Evolutionary conservation across 2,329 filamentous ascomycete genomes (phyloP).

Genomic region (Fusarium circinatum): DNA sequence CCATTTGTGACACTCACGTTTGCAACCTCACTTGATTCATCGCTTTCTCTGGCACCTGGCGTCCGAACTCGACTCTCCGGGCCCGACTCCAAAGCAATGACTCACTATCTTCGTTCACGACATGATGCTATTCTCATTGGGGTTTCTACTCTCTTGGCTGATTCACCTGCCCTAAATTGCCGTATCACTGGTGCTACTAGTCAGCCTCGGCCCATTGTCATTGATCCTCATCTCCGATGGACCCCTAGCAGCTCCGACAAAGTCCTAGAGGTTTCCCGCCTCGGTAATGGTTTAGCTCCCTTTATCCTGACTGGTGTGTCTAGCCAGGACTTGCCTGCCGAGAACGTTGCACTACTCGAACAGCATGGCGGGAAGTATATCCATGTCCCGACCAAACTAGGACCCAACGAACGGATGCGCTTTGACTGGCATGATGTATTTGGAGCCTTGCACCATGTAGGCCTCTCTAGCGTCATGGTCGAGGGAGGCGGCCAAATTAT

Average conservation of each 20-base stretch:
- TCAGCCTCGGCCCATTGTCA: constrained; percentile 83
- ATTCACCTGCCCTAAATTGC: constrained; percentile 88
- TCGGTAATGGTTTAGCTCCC: constrained; percentile 76
- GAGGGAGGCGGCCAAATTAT: constrained; percentile 88
- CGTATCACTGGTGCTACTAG: constrained; percentile 70
- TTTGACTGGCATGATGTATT: constrained; percentile 75
- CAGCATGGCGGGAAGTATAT: constrained; percentile 65
- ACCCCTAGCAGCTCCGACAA: constrained; percentile 67
- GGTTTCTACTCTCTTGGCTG: constrained; percentile 83
- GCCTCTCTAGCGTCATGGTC: constrained; percentile 85
- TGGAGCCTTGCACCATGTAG: constrained; percentile 63
- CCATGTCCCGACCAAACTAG: constrained; percentile 49
- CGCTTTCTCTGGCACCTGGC: constrained; percentile 79
- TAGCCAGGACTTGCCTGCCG: constrained; percentile 55
- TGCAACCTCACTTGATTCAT: constrained; percentile 88
- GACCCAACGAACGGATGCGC: constrained; percentile 53
- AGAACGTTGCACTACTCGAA: constrained; percentile 56
- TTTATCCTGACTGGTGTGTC: constrained; percentile 71
- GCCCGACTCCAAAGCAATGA: constrained; percentile 87
- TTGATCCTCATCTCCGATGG: constrained; percentile 86
- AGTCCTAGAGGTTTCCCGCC: constrained; percentile 71
- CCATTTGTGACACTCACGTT: constrained; percentile 84
- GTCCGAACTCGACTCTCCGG: constrained; percentile 87
- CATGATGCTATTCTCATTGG: constrained; percentile 90
- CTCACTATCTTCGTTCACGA: constrained; percentile 83